These are phyloP conservation scores for Pulicaria dysenterica DNA, from an alignment of 129 eudicot species.

Conservation along the genomic window DNA sequence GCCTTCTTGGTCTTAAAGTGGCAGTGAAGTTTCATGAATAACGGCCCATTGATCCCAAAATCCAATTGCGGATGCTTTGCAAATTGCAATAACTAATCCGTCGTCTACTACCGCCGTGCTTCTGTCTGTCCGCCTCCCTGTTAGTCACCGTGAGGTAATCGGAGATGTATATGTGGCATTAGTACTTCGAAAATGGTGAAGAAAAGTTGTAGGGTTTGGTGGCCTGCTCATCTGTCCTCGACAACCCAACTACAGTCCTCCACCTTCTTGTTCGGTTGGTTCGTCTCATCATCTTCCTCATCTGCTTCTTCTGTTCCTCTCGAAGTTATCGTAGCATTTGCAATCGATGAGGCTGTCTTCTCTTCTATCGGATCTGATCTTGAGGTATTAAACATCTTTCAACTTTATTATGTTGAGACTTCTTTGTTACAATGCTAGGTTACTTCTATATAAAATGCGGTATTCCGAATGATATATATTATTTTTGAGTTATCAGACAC, in stretches of 20 bases:
- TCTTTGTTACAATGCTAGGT: slow-evolving; percentile 12
- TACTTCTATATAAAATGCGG: neutral
- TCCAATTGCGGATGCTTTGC: slow-evolving; percentile 17
- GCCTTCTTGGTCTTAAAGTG: neutral
- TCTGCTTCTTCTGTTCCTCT: slow-evolving; percentile 42
- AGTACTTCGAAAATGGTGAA: slow-evolving; percentile 30
- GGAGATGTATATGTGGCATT: slow-evolving; percentile 15
- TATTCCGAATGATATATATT: slow-evolving; percentile 5
- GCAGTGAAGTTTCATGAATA: neutral
- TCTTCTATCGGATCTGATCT: slow-evolving; percentile 40
- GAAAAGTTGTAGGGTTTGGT: slow-evolving; percentile 83
- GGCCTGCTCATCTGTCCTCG: slow-evolving; percentile 65
- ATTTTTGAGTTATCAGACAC: neutral
- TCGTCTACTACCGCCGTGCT: slow-evolving; percentile 17
- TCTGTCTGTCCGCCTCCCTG: slow-evolving; percentile 5
- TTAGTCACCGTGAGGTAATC: slow-evolving; percentile 12
- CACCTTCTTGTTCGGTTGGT: slow-evolving; percentile 77
- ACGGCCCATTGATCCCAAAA: slow-evolving; percentile 27
- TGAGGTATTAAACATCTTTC: slow-evolving; percentile 39
- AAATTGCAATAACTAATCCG: slow-evolving; percentile 17
- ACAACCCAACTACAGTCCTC: slow-evolving; percentile 33
- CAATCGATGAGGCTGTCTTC: slow-evolving; percentile 43
- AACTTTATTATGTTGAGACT: slow-evolving; percentile 13
- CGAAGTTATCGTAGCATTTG: slow-evolving; percentile 77
- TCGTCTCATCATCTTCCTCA: slow-evolving; percentile 41